Evolutionary conservation across 228 moss, liverwort and hornwort species (phyloP).

Genomic region (Sphagnum fallax): DNA sequence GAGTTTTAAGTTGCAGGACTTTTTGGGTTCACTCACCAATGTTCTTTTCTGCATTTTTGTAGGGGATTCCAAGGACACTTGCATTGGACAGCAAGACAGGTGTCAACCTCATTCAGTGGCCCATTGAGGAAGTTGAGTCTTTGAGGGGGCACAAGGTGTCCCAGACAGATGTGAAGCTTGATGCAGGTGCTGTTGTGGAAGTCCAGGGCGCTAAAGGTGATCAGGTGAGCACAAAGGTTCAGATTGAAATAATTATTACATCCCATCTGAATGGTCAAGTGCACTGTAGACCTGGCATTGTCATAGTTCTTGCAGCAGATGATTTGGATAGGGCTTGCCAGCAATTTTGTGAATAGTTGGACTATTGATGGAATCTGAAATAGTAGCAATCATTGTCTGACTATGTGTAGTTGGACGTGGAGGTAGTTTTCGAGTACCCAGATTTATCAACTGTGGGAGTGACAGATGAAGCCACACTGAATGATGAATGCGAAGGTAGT

Average conservation of each 20-base stretch:
- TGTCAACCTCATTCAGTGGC: conserved; percentile 1
- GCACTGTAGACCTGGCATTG: not conserved
- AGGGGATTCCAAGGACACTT: conserved; percentile 3
- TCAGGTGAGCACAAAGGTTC: not conserved
- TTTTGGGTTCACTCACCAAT: not conserved
- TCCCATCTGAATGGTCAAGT: not conserved
- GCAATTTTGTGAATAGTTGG: not conserved
- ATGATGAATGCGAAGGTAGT: conserved; percentile 9
- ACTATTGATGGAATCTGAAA: not conserved
- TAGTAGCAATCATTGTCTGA: not conserved
- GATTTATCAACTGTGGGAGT: conserved; percentile 6
- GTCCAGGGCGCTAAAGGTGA: conserved; percentile 11
- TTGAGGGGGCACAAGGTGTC: conserved; percentile 41
- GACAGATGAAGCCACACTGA: conserved; percentile 7
- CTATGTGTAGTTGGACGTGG: conserved; percentile 32
- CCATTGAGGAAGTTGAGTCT: not conserved
- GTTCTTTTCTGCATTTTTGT: not conserved
- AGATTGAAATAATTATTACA: not conserved
- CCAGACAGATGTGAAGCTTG: conserved; percentile 15
- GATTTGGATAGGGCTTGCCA: not conserved
- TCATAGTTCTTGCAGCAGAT: not conserved
- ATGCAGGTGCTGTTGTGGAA: conserved; percentile 15
- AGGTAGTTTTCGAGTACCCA: conserved; percentile 30
- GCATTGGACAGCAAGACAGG: not conserved
- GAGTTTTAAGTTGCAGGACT: not conserved